Evolutionary conservation across 169 alveolate genomes (phyloP).

Genomic region (Eimeria maxima): DNA sequence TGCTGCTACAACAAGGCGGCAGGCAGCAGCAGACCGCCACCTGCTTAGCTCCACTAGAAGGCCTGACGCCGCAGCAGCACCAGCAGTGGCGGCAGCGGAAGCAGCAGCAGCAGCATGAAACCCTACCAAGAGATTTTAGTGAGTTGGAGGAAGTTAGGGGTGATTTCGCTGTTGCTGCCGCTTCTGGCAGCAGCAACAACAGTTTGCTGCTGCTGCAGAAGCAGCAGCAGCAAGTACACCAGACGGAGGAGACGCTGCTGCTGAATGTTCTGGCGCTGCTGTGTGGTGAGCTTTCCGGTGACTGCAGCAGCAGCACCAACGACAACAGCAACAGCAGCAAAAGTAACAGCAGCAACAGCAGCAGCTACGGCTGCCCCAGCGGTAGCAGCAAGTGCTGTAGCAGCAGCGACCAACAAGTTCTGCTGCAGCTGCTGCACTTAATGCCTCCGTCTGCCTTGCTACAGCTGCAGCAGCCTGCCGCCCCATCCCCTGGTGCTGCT

Average conservation of each 20-base stretch:
- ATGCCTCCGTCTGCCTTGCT: slow-evolving; percentile 23
- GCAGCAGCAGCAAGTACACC: slow-evolving; percentile 38
- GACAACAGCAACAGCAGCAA: background rate
- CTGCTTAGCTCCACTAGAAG: too few species aligned
- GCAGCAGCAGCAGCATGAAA: background rate
- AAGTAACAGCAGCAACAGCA: slow-evolving; percentile 1
- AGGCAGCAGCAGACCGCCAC: too few species aligned
- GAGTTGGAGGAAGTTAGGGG: background rate
- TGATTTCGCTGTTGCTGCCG: slow-evolving; percentile 25
- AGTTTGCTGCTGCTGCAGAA: background rate
- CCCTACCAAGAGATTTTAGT: background rate
- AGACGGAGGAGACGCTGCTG: slow-evolving; percentile 37
- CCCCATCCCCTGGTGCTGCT: background rate
- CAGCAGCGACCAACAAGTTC: background rate
- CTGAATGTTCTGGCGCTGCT: slow-evolving; percentile 33
- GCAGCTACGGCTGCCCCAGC: background rate
- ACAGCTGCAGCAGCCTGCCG: slow-evolving; percentile 31
- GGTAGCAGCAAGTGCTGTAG: background rate
- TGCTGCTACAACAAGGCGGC: too few species aligned
- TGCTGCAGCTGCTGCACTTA: slow-evolving; percentile 9
- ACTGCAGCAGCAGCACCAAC: background rate
- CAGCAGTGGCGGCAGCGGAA: too few species aligned
- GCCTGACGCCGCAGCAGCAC: too few species aligned
- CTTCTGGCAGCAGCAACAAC: background rate
- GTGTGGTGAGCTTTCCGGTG: background rate